Evolutionary conservation across 1,139 yeast species (phyloP).

Genomic region (Scheffersomyces segobiensis): DNA sequence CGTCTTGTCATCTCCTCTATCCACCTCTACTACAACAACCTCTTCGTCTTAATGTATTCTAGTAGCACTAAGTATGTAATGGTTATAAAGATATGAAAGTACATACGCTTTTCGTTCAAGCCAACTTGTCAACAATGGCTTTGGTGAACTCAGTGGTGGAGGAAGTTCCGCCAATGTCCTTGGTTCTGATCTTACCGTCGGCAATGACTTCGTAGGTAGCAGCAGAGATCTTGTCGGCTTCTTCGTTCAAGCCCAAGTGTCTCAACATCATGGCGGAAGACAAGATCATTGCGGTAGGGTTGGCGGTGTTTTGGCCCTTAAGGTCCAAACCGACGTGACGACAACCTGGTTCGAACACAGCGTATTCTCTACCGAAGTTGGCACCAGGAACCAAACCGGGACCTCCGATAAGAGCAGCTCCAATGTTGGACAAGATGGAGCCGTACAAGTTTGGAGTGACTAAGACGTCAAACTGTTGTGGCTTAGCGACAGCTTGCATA

Average conservation of each 20-base stretch:
- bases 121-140: conserved; percentile 71
- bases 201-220: conserved; percentile 90
- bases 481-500: conserved; percentile 98
- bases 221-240: conserved; percentile 81
- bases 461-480: conserved; percentile 96
- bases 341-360: conserved; percentile 99
- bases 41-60: background rate
- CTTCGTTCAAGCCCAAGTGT: conserved; percentile 83
- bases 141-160: conserved; percentile 93
- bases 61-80: background rate
- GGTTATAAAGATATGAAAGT: background rate
- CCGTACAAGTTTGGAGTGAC: conserved; percentile 99
- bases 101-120: conserved; percentile 16
- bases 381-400: conserved; percentile 99
- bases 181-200: conserved; percentile 78
- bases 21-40: background rate
- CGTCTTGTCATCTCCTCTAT: background rate
- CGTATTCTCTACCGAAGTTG: conserved; percentile 95
- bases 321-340: conserved; percentile 98
- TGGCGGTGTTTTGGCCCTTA: conserved; percentile 91
- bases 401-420: conserved; percentile 98
- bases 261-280: conserved; percentile 90
- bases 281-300: conserved; percentile 97
- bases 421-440: conserved; percentile 94
- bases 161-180: conserved; percentile 86